Evolutionary conservation across 768 basidiomycete species (phyloP).

Genomic region (Serendipita sp.): DNA sequence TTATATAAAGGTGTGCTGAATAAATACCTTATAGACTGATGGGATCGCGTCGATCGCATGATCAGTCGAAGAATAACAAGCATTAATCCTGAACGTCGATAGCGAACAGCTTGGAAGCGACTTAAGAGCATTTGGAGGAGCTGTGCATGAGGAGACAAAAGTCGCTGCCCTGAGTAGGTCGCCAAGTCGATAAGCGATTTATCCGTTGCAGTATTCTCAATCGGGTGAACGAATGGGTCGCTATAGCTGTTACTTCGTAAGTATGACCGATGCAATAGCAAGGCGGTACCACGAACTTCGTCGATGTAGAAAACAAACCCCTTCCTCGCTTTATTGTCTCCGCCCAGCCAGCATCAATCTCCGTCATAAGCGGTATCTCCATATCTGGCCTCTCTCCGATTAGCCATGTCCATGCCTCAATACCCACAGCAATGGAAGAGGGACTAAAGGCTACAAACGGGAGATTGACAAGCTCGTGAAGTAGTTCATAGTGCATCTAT

Average conservation of each 20-base stretch:
- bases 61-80: conserved; percentile 72
- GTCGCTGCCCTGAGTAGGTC: conserved; percentile 46
- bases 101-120: conserved; percentile 83
- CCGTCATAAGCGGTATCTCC: conserved; percentile 71
- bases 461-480: conserved; percentile 72
- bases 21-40: conserved; percentile 55
- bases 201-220: conserved; percentile 82
- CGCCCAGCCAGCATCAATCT: conserved; percentile 78
- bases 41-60: conserved; percentile 56
- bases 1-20: neutral
- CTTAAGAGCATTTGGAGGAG: conserved; percentile 80
- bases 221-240: conserved; percentile 75
- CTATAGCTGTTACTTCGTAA: conserved; percentile 37
- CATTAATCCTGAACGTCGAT: conserved; percentile 71
- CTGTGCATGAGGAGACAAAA: conserved; percentile 69
- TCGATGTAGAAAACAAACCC: conserved; percentile 64
- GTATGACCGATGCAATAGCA: neutral
- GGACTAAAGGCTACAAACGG: conserved; percentile 86
- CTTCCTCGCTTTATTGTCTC: conserved; percentile 57
- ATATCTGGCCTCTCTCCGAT: conserved; percentile 68
- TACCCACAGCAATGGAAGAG: conserved; percentile 65
- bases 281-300: conserved; percentile 47
- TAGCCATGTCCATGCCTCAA: conserved; percentile 95
- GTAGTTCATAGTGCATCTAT: conserved; percentile 35
- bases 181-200: conserved; percentile 66